Evolutionary conservation across 176 grass and related monocot genomes (phyloP), one percentile per base, ranked within the genome.

Genomic region (Oryza meridionalis): DNA sequence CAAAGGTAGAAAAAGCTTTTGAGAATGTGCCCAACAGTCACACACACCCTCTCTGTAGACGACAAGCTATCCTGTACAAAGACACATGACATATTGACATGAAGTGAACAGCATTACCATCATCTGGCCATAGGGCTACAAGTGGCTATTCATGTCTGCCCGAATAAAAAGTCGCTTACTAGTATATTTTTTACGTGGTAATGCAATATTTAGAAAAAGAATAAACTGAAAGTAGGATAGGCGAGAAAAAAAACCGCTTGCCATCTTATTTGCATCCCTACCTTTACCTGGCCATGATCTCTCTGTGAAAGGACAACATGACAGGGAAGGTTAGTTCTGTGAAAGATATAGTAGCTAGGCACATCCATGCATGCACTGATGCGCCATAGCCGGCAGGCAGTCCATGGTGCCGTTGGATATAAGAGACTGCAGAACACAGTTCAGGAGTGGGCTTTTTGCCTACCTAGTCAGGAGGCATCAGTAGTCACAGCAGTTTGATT

Each of bases 381-480:
- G 17, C 17, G 29, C 29, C 29, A 37, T 14, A 15, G 49, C 26
- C 43, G 3, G 14, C 51, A 35, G 47, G 26, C 9, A 75, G 16
- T 72, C 13, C 35, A 66, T 15, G 81, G 46, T 67, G 12, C 65
- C 67, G 26, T 40, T 31, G 33, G 75, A 40, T 69, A 38, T 8
- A 75, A 75, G 37, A 69, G 37, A 69, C 46, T 50, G 27, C 27
- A 75, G 70, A 61, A 26, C 49, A 61, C 81, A 69, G 47, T 69
- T 46, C 37, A 43, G 25, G 55, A 22, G 55, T 22, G 19, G 55
- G 16, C 33, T 72, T 77, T 89, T 77, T 89, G 83, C 78, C 55
- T 55, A 62, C 85, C 83, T 51, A 86, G 82, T 85, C 72, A 89
- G 65, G 72, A 8, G 5, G 72, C 87, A 89, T 80, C 82, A 76